Base-by-base conservation (phyloP, 768 basidiomycete genomes). In the Auricularia auricula-judae region DNA sequence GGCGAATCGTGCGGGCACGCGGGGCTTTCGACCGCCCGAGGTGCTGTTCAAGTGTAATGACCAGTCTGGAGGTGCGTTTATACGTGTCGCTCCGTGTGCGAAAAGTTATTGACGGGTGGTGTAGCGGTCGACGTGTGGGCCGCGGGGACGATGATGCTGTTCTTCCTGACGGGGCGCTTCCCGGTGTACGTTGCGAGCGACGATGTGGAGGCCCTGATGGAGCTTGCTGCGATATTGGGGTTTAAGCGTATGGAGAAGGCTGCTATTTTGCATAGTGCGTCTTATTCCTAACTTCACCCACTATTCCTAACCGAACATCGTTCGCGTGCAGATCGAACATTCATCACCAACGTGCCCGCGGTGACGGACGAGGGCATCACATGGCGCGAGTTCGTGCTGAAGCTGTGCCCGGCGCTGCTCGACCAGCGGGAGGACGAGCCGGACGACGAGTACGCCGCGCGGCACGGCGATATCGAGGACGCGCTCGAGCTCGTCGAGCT, bases 81-180 rank as follows among this genome's bases (percentile, higher is more conserved):
- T 29, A 1, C 1, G 2, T 29, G 29, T 29, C 29, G 2, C 29
- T 29, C 2, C 2, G 2, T 29, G 29, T 29, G 29, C 29, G 29
- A 29, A 29, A 29, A 2, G 2, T 2, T 29, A 3, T 29, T 29
- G 29, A 29, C 2, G 3, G 29, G 29, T 29, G 29, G 29, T 29
- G 29, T 29, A 99, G 97, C 96, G 1, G 88, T 98, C 71, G 97
- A 99, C 69, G 84, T 98, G 58, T 99, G 97, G 97, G 88, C 95
- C 0, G 91, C 86, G 5, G 97, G 97, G 0, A 86, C 88, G 70
- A 97, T 98, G 63, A 76, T 99, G 0, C 81, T 98, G 4, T 95
- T 95, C 76, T 95, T 98, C 77, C 79, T 99, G 42, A 88, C 87
- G 0, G 83, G 86, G 54, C 97, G 96, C 69, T 99, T 98, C 71